Evolutionary conservation across 1,284 basidiomycete species (phyloP).

Genomic region (Ceratobasidium theobromae): DNA sequence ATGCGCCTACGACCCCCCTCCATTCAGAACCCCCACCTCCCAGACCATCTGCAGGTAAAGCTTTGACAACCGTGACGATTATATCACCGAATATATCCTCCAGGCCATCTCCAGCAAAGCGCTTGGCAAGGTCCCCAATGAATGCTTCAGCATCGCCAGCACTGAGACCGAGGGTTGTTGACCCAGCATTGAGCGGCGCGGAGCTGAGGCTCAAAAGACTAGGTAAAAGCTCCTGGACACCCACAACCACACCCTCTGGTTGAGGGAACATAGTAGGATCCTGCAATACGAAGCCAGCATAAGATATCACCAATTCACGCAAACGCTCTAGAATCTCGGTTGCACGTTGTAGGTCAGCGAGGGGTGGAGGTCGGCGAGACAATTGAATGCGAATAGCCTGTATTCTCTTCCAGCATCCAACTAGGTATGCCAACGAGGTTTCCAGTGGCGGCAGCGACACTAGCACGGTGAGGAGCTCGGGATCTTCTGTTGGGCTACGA

Average conservation of each 20-base stretch:
- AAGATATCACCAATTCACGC: conserved; percentile 82
- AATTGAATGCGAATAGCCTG: conserved; percentile 56
- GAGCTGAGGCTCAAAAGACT: conserved; percentile 64
- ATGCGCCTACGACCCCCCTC: conserved; percentile 81
- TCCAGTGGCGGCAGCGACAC: conserved; percentile 76
- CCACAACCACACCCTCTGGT: conserved; percentile 53
- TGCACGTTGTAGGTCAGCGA: conserved; percentile 53
- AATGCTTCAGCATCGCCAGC: conserved; percentile 37
- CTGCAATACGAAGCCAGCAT: conserved; percentile 86
- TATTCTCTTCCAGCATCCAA: conserved; percentile 87
- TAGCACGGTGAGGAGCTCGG: conserved; percentile 75
- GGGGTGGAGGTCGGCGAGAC: conserved; percentile 49
- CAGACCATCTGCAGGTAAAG: conserved; percentile 30
- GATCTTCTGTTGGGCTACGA: conserved; percentile 72
- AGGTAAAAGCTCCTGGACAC: conserved; percentile 73
- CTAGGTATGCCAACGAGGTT: conserved; percentile 89
- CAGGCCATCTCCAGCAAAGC: conserved; percentile 40
- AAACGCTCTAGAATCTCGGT: conserved; percentile 67
- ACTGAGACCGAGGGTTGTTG: conserved; percentile 40
- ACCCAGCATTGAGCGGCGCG: conserved; percentile 58
- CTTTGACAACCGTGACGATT: conserved; percentile 39
- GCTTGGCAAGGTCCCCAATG: conserved; percentile 37
- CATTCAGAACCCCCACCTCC: conserved; percentile 53
- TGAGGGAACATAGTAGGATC: conserved; percentile 95
- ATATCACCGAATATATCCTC: conserved; percentile 38